phyloP scores from a whole-genome alignment of 345 rosid genomes.

The Citrus maxima region DNA sequence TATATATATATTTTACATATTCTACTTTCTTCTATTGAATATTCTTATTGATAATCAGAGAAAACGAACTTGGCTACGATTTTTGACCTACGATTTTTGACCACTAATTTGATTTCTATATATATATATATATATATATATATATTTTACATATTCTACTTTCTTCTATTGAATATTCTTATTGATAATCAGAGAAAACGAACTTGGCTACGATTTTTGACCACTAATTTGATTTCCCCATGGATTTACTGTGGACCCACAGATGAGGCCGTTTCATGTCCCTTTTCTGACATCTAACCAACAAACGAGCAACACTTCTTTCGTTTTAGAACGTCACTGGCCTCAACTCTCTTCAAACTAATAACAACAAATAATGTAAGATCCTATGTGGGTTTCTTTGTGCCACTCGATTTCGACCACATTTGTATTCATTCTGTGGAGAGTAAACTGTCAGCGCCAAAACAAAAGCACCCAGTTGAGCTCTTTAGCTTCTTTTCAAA shows the following conservation, averaged over 20 bases:
- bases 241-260: neutral
- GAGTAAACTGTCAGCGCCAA: neutral
- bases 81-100: too few relatives aligned
- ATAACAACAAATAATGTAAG: conserved; percentile 14
- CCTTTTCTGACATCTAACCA: neutral
- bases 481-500: conserved; percentile 1
- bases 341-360: conserved; percentile 15
- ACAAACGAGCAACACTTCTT: neutral
- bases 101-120: neutral
- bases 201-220: neutral
- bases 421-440: neutral
- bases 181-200: neutral
- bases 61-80: neutral
- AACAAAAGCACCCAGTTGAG: conserved; percentile 2
- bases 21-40: too few relatives aligned
- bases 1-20: too few relatives aligned
- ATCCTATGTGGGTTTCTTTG: conserved; percentile 41
- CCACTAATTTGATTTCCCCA: neutral
- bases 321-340: conserved; percentile 8
- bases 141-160: too few relatives aligned
- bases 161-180: too few relatives aligned
- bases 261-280: conserved; percentile 6
- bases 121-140: too few relatives aligned
- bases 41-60: neutral
- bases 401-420: conserved; percentile 43